Conservation (phyloP, 345 rosid species). For the Crucihimalaya himalaica region DNA sequence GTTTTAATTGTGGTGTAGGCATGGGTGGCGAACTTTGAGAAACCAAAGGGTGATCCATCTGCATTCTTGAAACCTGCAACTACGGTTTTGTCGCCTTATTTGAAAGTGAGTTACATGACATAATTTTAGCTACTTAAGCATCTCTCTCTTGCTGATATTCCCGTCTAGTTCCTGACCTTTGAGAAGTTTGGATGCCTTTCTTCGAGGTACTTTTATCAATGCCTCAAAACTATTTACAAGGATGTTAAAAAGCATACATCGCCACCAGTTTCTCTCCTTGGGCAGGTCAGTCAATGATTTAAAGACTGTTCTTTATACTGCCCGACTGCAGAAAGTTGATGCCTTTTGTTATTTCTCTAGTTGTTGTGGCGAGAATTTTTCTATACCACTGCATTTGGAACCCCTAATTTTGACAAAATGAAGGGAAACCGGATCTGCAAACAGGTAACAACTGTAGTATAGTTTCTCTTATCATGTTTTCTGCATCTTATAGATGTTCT, state of each 20-base stretch:
- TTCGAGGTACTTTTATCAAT: slow-evolving; percentile 89
- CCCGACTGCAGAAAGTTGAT: slow-evolving; percentile 22
- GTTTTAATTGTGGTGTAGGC: slow-evolving; percentile 47
- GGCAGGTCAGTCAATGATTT: slow-evolving; percentile 65
- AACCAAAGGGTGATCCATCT: slow-evolving; percentile 95
- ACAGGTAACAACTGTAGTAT: slow-evolving; percentile 55
- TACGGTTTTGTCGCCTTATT: slow-evolving; percentile 84
- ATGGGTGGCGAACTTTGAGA: slow-evolving; percentile 96
- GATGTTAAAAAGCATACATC: slow-evolving; percentile 66
- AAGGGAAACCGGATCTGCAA: slow-evolving; percentile 79
- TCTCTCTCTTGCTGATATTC: neutral
- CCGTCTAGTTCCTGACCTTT: slow-evolving; percentile 28
- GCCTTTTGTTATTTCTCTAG: slow-evolving; percentile 41
- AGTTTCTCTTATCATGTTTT: slow-evolving; percentile 15
- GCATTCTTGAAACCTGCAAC: slow-evolving; percentile 85
- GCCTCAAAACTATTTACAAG: slow-evolving; percentile 65
- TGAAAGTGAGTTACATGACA: slow-evolving; percentile 65
- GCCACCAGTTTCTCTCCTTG: slow-evolving; percentile 94
- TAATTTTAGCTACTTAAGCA: neutral
- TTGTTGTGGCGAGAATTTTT: slow-evolving; percentile 93
- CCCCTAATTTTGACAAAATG: slow-evolving; percentile 90
- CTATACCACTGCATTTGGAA: slow-evolving; percentile 83
- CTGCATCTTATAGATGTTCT: neutral
- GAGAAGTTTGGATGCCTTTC: slow-evolving; percentile 97
- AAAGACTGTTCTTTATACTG: slow-evolving; percentile 10